Conservation (phyloP, 306 rosid species). For the Rosa multiflora region DNA sequence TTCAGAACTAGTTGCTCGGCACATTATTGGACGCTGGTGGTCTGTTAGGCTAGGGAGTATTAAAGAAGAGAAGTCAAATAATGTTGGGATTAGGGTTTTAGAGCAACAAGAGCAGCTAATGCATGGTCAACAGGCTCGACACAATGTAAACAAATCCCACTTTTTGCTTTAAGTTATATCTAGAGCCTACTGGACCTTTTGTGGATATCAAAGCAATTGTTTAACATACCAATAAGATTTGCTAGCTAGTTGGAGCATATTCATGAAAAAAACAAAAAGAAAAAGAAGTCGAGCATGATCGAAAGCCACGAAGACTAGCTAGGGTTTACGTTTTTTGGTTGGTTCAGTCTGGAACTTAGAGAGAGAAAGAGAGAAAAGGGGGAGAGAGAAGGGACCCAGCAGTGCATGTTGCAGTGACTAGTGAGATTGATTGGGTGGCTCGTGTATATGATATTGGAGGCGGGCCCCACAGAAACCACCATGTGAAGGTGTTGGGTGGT, state of each 20-base stretch:
- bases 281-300: not conserved
- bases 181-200: not conserved
- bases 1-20: not conserved
- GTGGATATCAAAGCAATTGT: not conserved
- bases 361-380: not conserved
- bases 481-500: constrained; percentile 71
- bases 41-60: not conserved
- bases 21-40: constrained; percentile 16
- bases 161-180: not conserved
- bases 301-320: not conserved
- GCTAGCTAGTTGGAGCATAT: not conserved
- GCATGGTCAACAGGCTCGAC: constrained; percentile 4
- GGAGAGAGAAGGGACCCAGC: constrained; percentile 39
- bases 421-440: constrained; percentile 46
- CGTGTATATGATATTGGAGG: constrained; percentile 9
- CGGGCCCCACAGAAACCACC: constrained; percentile 47
- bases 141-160: constrained; percentile 8
- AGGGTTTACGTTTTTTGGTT: not conserved
- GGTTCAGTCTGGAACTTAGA: not conserved
- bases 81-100: constrained; percentile 10
- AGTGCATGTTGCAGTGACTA: constrained; percentile 43
- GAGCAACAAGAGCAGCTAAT: not conserved
- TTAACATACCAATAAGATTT: not conserved
- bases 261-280: not conserved
- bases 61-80: constrained; percentile 7